phyloP scores from a whole-genome alignment of 805 yeast species.

The Peterozyma toletana region DNA sequence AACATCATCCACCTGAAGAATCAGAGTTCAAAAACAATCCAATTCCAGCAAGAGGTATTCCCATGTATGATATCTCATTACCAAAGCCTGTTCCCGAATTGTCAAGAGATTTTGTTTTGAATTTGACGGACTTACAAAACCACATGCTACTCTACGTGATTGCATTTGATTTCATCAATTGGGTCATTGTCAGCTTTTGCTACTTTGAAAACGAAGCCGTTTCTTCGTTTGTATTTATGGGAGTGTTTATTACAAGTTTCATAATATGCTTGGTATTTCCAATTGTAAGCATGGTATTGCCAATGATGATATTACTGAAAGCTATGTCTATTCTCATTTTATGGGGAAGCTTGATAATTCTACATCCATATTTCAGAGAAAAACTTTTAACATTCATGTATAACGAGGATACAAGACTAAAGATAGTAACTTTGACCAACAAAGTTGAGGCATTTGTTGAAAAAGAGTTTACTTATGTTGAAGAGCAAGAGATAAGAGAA shows the following conservation, averaged over 20 bases:
- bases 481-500: constrained; percentile 36
- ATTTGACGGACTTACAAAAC: constrained; percentile 80
- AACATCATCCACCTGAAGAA: constrained; percentile 55
- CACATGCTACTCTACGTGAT: constrained; percentile 61
- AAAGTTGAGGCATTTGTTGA: constrained; percentile 35
- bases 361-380: constrained; percentile 52
- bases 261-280: constrained; percentile 1
- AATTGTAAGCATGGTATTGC: constrained; percentile 10
- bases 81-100: constrained; percentile 75
- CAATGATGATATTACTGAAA: constrained; percentile 21
- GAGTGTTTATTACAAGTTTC: constrained; percentile 16
- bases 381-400: constrained; percentile 37
- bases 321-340: constrained; percentile 24
- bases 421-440: constrained; percentile 39
- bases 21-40: constrained; percentile 26
- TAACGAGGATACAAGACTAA: constrained; percentile 60
- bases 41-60: constrained; percentile 43
- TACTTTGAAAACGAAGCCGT: constrained; percentile 57
- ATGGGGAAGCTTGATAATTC: constrained; percentile 39
- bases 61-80: constrained; percentile 36
- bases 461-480: constrained; percentile 28
- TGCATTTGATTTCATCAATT: constrained; percentile 49
- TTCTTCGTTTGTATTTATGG: constrained; percentile 44
- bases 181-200: constrained; percentile 46
- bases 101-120: constrained; percentile 69